phyloP scores from a whole-genome alignment of 2,329 filamentous ascomycete species.

The Cryphonectria carpinicola region DNA sequence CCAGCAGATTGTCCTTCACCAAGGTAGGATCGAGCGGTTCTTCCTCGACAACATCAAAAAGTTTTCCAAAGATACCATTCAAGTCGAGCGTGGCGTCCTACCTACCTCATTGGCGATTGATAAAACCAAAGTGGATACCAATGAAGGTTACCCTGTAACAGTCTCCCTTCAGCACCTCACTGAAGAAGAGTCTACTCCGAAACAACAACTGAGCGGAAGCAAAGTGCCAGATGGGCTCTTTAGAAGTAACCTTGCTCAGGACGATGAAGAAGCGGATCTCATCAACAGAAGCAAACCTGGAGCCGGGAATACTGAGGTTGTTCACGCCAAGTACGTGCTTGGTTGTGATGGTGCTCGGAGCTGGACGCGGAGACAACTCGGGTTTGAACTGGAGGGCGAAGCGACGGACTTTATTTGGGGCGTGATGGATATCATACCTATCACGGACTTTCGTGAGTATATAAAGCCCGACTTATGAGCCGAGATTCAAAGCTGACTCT shows the following conservation, averaged over 20 bases:
- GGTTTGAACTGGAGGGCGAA: constrained; percentile 35
- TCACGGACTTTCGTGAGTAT: constrained; percentile 40
- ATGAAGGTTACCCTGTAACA: constrained; percentile 62
- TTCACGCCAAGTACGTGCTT: constrained; percentile 66
- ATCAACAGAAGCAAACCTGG: constrained; percentile 29
- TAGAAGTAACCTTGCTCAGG: constrained; percentile 58
- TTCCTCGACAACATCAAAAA: constrained; percentile 65
- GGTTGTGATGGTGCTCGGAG: constrained; percentile 71
- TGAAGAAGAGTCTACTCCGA: constrained; percentile 60
- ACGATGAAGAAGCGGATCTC: constrained; percentile 44
- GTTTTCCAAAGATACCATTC: constrained; percentile 51
- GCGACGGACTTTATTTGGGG: constrained; percentile 36
- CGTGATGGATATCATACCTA: constrained; percentile 37
- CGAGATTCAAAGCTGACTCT: constrained; percentile 25
- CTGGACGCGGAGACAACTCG: constrained; percentile 64
- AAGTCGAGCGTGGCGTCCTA: constrained; percentile 63
- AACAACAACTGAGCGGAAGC: constrained; percentile 41
- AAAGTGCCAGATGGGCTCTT: constrained; percentile 59
- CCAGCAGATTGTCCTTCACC: constrained; percentile 69
- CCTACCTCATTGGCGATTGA: constrained; percentile 61
- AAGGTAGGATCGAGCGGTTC: constrained; percentile 71
- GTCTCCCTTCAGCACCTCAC: constrained; percentile 61
- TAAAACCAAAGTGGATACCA: constrained; percentile 51
- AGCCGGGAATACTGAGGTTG: constrained; percentile 39
- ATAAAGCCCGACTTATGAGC: constrained; percentile 54